A percentile compares a stretch with the other conserved stretches of the same genome.
Evolutionary conservation across 1,284 basidiomycete species (phyloP).

Genomic region (Marasmius sp.): DNA sequence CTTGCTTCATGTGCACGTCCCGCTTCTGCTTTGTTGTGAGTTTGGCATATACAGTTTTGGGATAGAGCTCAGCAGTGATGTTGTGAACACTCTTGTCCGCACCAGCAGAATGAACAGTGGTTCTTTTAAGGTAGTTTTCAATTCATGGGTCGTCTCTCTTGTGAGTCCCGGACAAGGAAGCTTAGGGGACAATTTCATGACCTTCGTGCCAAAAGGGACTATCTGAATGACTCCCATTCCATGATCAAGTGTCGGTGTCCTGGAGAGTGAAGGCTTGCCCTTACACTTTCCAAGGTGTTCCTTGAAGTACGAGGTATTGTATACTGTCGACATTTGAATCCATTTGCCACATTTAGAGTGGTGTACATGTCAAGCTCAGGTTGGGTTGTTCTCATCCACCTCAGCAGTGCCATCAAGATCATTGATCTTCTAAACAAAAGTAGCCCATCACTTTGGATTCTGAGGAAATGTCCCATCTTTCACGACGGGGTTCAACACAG

Average conservation of each 20-base stretch:
- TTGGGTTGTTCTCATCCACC: not conserved
- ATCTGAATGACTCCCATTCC: not conserved
- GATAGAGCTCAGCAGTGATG: not conserved
- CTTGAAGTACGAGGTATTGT: not conserved
- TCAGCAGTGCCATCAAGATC: not conserved
- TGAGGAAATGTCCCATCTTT: not conserved
- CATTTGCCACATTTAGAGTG: not conserved
- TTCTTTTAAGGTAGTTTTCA: not conserved
- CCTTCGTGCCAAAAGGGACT: not conserved
- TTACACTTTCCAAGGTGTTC: not conserved
- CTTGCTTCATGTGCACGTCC: not conserved
- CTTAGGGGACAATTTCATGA: not conserved
- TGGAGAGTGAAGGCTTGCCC: not conserved
- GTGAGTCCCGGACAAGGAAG: not conserved
- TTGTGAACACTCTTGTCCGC: not conserved
- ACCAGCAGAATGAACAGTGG: not conserved
- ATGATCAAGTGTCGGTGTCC: not conserved
- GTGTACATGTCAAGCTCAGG: not conserved
- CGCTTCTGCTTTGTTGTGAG: not conserved
- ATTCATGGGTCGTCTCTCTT: not conserved
- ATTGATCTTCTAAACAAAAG: not conserved
- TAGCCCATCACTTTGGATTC: not conserved
- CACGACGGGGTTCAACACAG: not conserved
- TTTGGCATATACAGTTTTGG: not conserved
- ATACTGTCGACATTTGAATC: not conserved